phyloP scores from a whole-genome alignment of 345 rosid species.

The Gynandropsis gynandra region DNA sequence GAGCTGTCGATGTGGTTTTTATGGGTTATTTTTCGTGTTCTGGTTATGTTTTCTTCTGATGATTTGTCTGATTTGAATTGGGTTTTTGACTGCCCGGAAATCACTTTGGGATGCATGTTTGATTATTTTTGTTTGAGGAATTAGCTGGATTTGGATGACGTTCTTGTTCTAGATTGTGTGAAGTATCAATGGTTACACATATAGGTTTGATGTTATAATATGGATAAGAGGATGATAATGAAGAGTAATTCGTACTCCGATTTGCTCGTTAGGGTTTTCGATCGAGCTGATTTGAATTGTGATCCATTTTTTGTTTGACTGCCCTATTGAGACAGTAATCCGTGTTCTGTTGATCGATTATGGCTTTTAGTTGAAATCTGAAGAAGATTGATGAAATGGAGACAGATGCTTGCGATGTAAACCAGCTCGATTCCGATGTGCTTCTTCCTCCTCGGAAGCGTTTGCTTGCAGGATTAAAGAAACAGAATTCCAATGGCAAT shows the following conservation, averaged over 20 bases:
- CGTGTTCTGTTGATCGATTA: conserved; percentile 19
- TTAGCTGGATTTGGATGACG: conserved; percentile 1
- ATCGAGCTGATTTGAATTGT: conserved; percentile 3
- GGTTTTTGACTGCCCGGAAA: neutral
- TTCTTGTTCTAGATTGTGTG: neutral
- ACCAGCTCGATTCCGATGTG: conserved; percentile 67
- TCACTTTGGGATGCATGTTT: conserved; percentile 1
- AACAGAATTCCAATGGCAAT: conserved; percentile 47
- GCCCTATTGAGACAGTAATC: neutral
- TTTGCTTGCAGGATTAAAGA: conserved; percentile 86
- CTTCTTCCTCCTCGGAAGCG: conserved; percentile 94
- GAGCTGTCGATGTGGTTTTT: neutral
- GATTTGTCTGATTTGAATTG: too few species aligned
- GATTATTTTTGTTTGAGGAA: neutral
- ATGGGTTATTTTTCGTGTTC: neutral
- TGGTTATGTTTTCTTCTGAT: neutral
- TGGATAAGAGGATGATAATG: too few species aligned
- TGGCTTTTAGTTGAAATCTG: conserved; percentile 14
- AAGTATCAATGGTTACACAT: neutral
- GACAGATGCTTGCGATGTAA: conserved; percentile 55
- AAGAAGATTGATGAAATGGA: conserved; percentile 37
- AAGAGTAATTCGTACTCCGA: neutral
- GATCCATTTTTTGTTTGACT: neutral
- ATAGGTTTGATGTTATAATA: conserved; percentile 1
- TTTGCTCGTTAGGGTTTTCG: conserved; percentile 2